These are phyloP conservation scores for Draba incana DNA, from an alignment of 345 rosid species.

Conservation along the genomic window DNA sequence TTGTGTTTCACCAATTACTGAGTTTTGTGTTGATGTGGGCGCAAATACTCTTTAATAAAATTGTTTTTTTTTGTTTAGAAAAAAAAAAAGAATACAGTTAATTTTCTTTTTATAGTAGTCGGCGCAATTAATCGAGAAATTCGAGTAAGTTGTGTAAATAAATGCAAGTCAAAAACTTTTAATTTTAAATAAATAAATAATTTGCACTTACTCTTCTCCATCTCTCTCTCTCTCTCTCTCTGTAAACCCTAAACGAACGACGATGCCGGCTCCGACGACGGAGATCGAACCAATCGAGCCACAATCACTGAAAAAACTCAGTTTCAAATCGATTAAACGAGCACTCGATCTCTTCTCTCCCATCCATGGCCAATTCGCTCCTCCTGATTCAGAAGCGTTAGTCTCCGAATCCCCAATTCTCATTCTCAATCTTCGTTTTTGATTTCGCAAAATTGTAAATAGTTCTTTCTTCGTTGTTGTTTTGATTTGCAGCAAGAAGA, in stretches of 20 bases:
- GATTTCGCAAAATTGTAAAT: not conserved
- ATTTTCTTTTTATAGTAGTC: not conserved
- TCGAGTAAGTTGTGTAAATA: not conserved
- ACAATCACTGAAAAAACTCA: constrained; percentile 86
- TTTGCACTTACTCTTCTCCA: not conserved
- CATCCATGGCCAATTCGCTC: constrained; percentile 67
- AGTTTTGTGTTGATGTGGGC: no score
- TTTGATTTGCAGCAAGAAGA: constrained; percentile 62
- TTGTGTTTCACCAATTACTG: no score
- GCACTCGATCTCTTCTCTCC: constrained; percentile 90
- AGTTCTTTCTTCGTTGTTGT: not conserved
- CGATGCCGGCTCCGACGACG: constrained; percentile 53
- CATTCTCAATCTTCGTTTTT: not conserved
- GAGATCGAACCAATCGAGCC: constrained; percentile 93
- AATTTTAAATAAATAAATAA: not conserved
- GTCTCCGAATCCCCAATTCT: constrained; percentile 29
- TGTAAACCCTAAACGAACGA: constrained; percentile 41
- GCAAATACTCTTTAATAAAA: no score
- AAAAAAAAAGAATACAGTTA: not conserved
- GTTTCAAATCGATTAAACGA: constrained; percentile 86
- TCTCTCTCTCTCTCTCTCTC: not conserved
- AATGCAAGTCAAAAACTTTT: not conserved
- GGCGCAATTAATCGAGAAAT: constrained; percentile 1
- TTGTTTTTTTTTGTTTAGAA: no score
- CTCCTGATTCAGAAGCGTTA: constrained; percentile 82